Evolutionary conservation across 331 rosid species (phyloP).

Genomic region (Prunus yedoensis): DNA sequence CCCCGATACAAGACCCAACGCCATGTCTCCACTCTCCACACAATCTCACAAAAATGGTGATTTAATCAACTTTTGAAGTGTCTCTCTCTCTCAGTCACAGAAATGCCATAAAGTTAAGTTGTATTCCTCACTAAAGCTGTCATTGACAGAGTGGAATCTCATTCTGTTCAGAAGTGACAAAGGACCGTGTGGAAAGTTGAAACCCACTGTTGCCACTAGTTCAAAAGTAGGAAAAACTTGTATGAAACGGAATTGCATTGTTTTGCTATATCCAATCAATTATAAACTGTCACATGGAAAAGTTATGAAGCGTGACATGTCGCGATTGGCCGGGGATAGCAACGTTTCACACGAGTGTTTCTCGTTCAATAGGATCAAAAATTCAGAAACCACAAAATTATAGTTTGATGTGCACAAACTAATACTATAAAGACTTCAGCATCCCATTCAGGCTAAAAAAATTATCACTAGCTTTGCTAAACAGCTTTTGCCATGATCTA

Average conservation of each 20-base stretch:
- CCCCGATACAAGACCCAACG: too few relatives aligned
- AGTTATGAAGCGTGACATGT: too few relatives aligned
- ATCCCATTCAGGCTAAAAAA: background rate
- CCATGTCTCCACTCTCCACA: too few relatives aligned
- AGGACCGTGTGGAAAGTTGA: background rate
- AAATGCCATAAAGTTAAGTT: background rate
- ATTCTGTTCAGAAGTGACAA: background rate
- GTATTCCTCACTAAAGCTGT: constrained; percentile 7
- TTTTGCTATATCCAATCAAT: too few relatives aligned
- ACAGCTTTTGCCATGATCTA: background rate
- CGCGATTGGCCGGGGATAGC: too few relatives aligned
- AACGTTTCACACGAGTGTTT: too few relatives aligned
- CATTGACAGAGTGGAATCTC: constrained; percentile 4
- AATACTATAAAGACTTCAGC: background rate
- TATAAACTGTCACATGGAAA: rapidly evolving
- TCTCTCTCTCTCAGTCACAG: background rate
- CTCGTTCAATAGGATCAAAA: background rate
- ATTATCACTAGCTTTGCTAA: background rate
- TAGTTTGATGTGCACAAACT: background rate
- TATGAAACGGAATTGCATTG: too few relatives aligned
- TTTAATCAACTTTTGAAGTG: too few relatives aligned
- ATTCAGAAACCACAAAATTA: background rate
- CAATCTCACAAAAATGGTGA: too few relatives aligned
- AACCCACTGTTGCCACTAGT: too few relatives aligned
- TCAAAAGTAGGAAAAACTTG: too few relatives aligned